A percentile compares a stretch with the other conserved stretches of the same genome.
Evolutionary conservation across 768 basidiomycete species (phyloP).

Genomic region (Russula sp.): DNA sequence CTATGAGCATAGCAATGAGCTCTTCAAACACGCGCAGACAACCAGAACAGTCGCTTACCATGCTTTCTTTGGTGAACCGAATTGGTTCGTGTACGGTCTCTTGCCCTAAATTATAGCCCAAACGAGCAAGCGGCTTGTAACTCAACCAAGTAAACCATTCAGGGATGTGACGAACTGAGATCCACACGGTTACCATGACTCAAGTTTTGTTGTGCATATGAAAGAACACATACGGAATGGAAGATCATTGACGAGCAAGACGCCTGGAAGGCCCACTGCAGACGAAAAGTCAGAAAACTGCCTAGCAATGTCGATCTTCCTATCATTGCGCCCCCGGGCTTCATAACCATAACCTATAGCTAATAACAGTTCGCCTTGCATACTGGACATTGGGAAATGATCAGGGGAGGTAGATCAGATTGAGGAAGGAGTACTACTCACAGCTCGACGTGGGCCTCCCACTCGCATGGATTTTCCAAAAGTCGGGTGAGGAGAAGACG

Average conservation of each 20-base stretch:
- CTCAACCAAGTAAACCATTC: constrained; percentile 9
- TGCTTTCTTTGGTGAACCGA: constrained; percentile 8
- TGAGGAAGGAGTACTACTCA: not conserved
- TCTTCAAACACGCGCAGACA: not conserved
- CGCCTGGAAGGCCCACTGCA: not conserved
- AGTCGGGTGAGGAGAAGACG: not conserved
- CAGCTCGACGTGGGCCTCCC: not conserved
- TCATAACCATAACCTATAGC: constrained; percentile 9
- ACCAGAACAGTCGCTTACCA: not conserved
- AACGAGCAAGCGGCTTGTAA: constrained; percentile 8
- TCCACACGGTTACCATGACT: not conserved
- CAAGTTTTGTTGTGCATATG: not conserved
- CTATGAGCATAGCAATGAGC: not conserved
- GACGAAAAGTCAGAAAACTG: not conserved
- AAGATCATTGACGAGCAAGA: constrained; percentile 15
- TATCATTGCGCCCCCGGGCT: not conserved
- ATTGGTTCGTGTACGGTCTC: constrained; percentile 4
- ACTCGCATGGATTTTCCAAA: not conserved
- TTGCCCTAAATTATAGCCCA: not conserved
- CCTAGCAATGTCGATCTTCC: not conserved
- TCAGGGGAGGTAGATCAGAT: not conserved
- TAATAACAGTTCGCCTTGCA: not conserved
- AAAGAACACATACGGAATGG: constrained; percentile 5
- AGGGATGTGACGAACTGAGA: constrained; percentile 6
- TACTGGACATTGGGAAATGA: not conserved